Percentiles rank a stretch among this genome's conserved stretches.
phyloP scores from a whole-genome alignment of 768 basidiomycete genomes.

The Rhizopogon sp. region DNA sequence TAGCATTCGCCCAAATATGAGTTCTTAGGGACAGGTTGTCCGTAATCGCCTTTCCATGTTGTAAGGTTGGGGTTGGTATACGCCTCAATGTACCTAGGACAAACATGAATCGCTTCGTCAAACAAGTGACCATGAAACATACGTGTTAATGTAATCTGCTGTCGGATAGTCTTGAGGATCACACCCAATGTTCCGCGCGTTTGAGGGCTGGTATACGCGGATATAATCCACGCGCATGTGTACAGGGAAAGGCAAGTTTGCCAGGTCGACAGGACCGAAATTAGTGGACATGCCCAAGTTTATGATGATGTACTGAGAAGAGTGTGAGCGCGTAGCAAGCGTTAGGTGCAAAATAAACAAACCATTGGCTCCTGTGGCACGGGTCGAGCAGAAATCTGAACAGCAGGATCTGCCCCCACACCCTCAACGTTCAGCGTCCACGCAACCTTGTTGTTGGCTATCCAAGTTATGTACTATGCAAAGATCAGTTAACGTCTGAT shows the following conservation, averaged over 20 bases:
- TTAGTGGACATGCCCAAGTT: constrained; percentile 58
- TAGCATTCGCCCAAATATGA: constrained; percentile 38
- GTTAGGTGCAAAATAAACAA: constrained; percentile 11
- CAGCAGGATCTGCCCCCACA: constrained; percentile 54
- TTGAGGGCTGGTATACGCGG: constrained; percentile 67
- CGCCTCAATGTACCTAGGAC: constrained; percentile 52
- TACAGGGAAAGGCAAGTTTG: constrained; percentile 45
- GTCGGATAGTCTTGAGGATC: constrained; percentile 66
- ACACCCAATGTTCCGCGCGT: constrained; percentile 68
- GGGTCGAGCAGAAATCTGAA: constrained; percentile 60
- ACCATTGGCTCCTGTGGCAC: constrained; percentile 88
- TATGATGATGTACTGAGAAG: constrained; percentile 42
- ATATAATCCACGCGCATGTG: constrained; percentile 50
- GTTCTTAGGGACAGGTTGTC: constrained; percentile 48
- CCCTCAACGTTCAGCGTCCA: constrained; percentile 77
- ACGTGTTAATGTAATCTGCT: constrained; percentile 63
- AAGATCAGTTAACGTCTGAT: neutral
- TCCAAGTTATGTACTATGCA: constrained; percentile 79
- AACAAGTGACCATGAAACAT: constrained; percentile 14
- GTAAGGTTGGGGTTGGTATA: constrained; percentile 58
- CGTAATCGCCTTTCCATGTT: constrained; percentile 39
- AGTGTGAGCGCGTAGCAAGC: neutral
- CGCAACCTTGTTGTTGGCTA: constrained; percentile 56
- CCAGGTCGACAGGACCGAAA: constrained; percentile 55
- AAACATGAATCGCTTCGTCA: neutral